Percentiles rank a stretch among this genome's conserved stretches.
These are phyloP conservation scores for Ceratocystis destructans DNA, from an alignment of 2,329 filamentous ascomycete genomes.

Conservation along the genomic window DNA sequence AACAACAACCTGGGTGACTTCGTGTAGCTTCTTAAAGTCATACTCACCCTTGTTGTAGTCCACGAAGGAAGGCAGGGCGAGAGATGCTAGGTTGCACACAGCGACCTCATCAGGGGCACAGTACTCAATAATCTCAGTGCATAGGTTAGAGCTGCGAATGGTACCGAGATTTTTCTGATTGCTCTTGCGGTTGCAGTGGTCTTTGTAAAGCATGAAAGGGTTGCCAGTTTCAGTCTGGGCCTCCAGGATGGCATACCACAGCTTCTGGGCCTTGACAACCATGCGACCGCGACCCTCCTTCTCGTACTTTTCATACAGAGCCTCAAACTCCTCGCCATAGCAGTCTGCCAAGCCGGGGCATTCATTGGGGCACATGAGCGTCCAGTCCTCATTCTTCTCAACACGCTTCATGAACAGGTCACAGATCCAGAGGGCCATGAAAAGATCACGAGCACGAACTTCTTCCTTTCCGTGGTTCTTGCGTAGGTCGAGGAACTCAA, in stretches of 20 bases:
- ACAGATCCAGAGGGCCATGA: slow-evolving; percentile 95
- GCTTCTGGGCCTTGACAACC: slow-evolving; percentile 93
- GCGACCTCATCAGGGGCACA: slow-evolving; percentile 94
- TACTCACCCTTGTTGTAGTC: slow-evolving; percentile 74
- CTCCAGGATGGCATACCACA: slow-evolving; percentile 97
- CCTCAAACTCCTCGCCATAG: slow-evolving; percentile 95
- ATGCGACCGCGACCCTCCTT: slow-evolving; percentile 72
- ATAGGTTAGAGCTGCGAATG: slow-evolving; percentile 96
- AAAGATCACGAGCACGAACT: slow-evolving; percentile 88
- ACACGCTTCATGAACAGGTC: slow-evolving; percentile 99
- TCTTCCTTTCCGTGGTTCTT: slow-evolving; percentile 99
- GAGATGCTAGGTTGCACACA: slow-evolving; percentile 92
- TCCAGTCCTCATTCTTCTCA: slow-evolving; percentile 93
- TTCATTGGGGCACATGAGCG: slow-evolving; percentile 95
- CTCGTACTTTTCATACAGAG: slow-evolving; percentile 88
- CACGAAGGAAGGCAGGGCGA: slow-evolving; percentile 82
- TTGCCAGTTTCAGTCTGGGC: slow-evolving; percentile 98
- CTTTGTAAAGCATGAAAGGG: slow-evolving; percentile 99
- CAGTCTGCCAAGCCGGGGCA: slow-evolving; percentile 89
- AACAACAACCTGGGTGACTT: slow-evolving; percentile 82
- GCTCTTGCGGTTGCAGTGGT: slow-evolving; percentile 95
- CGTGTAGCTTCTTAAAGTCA: slow-evolving; percentile 93
- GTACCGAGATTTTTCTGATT: slow-evolving; percentile 99
- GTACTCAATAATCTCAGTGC: slow-evolving; percentile 98
- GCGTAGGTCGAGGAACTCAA: slow-evolving; percentile 90